phyloP scores from a whole-genome alignment of 768 basidiomycete species.

The Pholiota molesta region DNA sequence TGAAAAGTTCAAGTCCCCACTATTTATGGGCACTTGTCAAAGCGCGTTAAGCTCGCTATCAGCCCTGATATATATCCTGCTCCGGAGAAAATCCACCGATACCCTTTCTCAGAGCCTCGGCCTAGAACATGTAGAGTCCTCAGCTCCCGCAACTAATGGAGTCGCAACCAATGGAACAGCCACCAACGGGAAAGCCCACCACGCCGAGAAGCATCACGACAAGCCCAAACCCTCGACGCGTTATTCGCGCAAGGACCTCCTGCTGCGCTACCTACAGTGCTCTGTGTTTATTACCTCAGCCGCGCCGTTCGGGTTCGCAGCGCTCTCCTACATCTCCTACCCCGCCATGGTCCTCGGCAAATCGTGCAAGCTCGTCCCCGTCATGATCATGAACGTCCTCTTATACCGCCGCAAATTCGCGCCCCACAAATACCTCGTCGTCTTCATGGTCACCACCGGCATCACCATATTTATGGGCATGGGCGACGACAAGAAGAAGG shows the following conservation, averaged over 20 bases:
- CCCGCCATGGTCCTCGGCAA: conserved; percentile 99
- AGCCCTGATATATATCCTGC: conserved; percentile 73
- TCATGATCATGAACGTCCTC: conserved; percentile 96
- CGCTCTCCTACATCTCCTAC: conserved; percentile 94
- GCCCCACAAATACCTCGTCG: conserved; percentile 94
- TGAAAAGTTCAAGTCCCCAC: conserved; percentile 81
- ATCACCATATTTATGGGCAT: conserved; percentile 96
- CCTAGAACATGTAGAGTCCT: conserved; percentile 42
- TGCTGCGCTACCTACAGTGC: conserved; percentile 80
- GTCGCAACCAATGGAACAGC: conserved; percentile 25
- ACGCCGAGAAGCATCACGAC: neutral
- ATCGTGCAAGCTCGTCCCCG: conserved; percentile 98
- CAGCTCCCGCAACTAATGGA: conserved; percentile 33
- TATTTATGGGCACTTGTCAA: conserved; percentile 86
- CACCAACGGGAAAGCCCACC: conserved; percentile 24
- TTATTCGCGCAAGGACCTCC: conserved; percentile 50
- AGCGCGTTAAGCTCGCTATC: conserved; percentile 77
- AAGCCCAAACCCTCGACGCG: conserved; percentile 33
- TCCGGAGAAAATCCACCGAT: conserved; percentile 58
- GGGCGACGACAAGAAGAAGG: conserved; percentile 58
- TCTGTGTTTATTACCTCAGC: conserved; percentile 87
- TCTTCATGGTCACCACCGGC: conserved; percentile 87
- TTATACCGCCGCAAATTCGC: conserved; percentile 93
- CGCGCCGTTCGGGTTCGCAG: conserved; percentile 94
- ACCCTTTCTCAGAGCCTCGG: conserved; percentile 64